These are phyloP conservation scores for Botryotinia globosa DNA, from an alignment of 2,329 filamentous ascomycete species.

Conservation along the genomic window DNA sequence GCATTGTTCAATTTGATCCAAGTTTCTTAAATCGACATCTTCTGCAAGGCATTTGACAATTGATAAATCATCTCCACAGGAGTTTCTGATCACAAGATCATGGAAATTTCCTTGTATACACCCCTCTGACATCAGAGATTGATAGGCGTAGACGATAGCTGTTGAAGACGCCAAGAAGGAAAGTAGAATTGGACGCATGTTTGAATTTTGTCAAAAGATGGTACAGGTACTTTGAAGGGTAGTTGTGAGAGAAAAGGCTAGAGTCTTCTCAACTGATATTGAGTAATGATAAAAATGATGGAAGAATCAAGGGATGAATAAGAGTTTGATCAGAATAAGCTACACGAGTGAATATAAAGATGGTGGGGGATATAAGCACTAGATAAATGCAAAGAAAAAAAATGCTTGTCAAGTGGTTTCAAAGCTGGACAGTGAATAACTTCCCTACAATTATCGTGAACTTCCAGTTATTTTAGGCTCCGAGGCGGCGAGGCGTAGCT, in stretches of 20 bases:
- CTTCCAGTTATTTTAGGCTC: constrained; percentile 13
- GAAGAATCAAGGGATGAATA: background rate
- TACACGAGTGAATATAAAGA: background rate
- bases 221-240: background rate
- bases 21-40: constrained; percentile 22
- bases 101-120: constrained; percentile 27
- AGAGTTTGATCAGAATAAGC: background rate
- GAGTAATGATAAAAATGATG: background rate
- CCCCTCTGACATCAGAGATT: constrained; percentile 5
- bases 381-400: constrained; percentile 6
- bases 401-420: background rate
- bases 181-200: constrained; percentile 30
- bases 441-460: background rate
- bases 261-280: background rate
- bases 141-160: constrained; percentile 26
- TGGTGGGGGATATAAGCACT: background rate
- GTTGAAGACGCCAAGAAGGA: constrained; percentile 14
- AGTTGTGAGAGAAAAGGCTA: background rate
- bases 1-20: constrained; percentile 31
- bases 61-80: constrained; percentile 27
- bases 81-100: constrained; percentile 26
- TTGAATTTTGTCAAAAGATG: constrained; percentile 6
- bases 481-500: background rate
- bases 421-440: background rate
- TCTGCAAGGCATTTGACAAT: constrained; percentile 29